Conservation (phyloP, 257 asterid species). For the Solanum habrochaites region DNA sequence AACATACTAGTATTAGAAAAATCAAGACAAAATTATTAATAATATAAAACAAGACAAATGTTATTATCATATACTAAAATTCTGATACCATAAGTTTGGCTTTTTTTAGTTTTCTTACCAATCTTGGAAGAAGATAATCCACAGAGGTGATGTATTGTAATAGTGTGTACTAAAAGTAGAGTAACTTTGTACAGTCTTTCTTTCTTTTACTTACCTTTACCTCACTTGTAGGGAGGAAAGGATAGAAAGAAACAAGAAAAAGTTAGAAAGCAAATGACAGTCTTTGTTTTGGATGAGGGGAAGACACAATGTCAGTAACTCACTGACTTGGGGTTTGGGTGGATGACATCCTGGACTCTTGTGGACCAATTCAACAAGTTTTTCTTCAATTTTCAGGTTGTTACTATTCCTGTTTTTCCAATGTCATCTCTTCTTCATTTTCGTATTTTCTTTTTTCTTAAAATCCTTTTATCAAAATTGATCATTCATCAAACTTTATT, state of each 20-base stretch:
- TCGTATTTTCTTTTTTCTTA: not conserved
- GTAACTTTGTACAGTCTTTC: not conserved
- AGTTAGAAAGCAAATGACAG: not conserved
- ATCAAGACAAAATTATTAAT: not conserved
- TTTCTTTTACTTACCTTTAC: not conserved
- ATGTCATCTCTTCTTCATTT: not conserved
- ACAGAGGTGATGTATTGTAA: not conserved
- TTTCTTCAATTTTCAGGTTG: not conserved
- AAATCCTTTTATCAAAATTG: not conserved
- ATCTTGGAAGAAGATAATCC: not conserved
- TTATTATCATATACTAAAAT: not conserved
- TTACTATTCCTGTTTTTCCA: not conserved
- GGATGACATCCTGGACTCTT: not conserved
- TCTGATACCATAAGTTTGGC: not conserved
- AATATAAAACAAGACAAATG: not conserved
- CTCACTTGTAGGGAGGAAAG: not conserved
- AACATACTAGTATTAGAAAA: not conserved
- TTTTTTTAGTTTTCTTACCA: not conserved
- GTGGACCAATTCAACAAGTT: not conserved
- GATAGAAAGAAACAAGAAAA: not conserved
- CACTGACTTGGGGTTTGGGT: not conserved
- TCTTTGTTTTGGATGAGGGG: not conserved
- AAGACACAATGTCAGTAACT: not conserved
- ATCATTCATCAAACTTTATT: too few relatives aligned
- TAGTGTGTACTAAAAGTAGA: not conserved